Evolutionary conservation across 1,139 yeast species (phyloP), one percentile per base, ranked within the genome.

Genomic region (Yamadazyma aaseri): DNA sequence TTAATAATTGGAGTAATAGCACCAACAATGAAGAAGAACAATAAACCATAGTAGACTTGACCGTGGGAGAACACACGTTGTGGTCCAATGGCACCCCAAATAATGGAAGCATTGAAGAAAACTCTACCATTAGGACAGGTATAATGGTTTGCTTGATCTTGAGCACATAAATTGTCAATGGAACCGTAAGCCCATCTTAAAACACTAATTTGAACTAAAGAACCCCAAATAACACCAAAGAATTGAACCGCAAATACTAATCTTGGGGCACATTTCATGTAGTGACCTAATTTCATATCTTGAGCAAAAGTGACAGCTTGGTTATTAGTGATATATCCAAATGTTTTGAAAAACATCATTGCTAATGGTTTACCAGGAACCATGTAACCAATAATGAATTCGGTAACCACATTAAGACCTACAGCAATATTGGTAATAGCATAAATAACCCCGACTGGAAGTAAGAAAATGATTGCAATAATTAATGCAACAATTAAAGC

Each of bases 211-310:
- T 65, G 71, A 25, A 68, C 73, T 35, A 67, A 51, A 22, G 64
- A 59, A 37, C 70, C 65, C 74, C 74, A 68, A 28, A 69, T 46
- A 29, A 71, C 70, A 44, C 71, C 73, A 45, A 65, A 45, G 38
- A 73, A 53, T 55, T 73, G 79, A 18, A 71, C 68, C 36, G 58
- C 50, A 49, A 74, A 73, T 49, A 65, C 47, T 15, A 44, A 34
- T 36, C 71, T 58, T 31, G 79, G 79, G 15, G 72, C 65, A 22
- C 71, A 56, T 51, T 73, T 74, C 74, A 73, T 68, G 55, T 74
- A 74, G 44, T 73, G 71, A 25, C 78, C 79, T 49, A 74, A 59
- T 49, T 74, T 75, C 68, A 73, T 63, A 55, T 74, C 79, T 52
- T 73, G 75, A 22, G 72, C 71, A 45, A 71, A 63, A 21, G 71